Evolutionary conservation across 2,329 filamentous ascomycete genomes (phyloP).

Genomic region (Sporothrix phasma): DNA sequence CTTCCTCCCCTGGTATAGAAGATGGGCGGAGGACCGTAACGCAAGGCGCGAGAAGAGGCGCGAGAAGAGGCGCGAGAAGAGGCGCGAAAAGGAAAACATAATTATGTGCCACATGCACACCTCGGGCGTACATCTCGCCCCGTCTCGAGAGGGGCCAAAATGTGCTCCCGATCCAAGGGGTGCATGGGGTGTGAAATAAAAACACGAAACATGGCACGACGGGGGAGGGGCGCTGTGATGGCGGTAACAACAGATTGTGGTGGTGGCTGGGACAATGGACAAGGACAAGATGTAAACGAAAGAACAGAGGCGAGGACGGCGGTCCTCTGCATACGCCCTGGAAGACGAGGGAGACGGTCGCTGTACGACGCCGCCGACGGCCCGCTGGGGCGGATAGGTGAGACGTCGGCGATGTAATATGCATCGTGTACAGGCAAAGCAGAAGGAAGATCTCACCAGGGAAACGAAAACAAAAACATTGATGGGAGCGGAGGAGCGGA

Average conservation of each 20-base stretch:
- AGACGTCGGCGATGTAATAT: neutral
- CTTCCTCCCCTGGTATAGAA: neutral
- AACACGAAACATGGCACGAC: neutral
- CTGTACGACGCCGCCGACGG: neutral
- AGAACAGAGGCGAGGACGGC: neutral
- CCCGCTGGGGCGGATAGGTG: neutral
- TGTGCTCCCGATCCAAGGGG: too few relatives aligned
- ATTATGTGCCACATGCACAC: neutral
- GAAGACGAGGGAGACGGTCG: neutral
- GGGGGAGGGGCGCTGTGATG: neutral
- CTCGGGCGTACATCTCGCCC: neutral
- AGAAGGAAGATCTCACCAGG: neutral
- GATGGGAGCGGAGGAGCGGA: too few relatives aligned
- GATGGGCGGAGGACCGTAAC: neutral
- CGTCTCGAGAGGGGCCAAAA: neutral
- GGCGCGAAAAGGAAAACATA: neutral
- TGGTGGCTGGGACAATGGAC: neutral
- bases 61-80: too few relatives aligned
- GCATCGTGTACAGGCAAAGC: neutral
- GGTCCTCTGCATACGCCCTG: neutral
- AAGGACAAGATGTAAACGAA: neutral
- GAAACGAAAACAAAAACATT: neutral
- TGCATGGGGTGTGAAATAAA: neutral
- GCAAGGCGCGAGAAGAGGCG: too few relatives aligned
- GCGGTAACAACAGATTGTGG: neutral